phyloP scores from a whole-genome alignment of 352 stramenopile genomes.

The Aphanomyces cochlioides region DNA sequence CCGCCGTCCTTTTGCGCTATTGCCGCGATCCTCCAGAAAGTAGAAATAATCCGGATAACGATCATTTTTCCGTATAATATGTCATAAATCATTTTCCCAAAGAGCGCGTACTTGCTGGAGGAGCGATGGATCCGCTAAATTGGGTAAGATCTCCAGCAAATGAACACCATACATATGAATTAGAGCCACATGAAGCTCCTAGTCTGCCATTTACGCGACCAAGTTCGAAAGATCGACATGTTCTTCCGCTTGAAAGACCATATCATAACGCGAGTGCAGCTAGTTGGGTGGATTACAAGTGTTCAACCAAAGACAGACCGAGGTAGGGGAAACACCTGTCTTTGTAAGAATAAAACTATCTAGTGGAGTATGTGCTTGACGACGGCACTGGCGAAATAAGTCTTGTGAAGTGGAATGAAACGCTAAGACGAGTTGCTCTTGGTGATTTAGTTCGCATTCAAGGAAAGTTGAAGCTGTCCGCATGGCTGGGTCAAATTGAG shows the following conservation, averaged over 20 bases:
- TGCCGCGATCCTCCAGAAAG: slow-evolving; percentile 5
- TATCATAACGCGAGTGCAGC: slow-evolving; percentile 68
- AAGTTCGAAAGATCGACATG: slow-evolving; percentile 5
- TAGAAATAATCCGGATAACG: background rate
- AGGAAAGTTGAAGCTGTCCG: slow-evolving; percentile 56
- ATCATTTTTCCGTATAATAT: background rate
- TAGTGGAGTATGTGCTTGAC: slow-evolving; percentile 71
- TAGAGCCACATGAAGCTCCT: slow-evolving; percentile 72
- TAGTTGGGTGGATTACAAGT: slow-evolving; percentile 55
- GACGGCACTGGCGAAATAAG: slow-evolving; percentile 70
- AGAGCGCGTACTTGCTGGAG: background rate
- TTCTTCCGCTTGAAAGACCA: slow-evolving; percentile 49
- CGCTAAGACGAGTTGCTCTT: slow-evolving; percentile 32
- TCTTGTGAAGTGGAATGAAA: slow-evolving; percentile 23
- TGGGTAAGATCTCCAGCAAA: slow-evolving; percentile 41
- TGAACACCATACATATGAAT: background rate
- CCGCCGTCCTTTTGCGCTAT: slow-evolving; percentile 12
- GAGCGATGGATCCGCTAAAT: slow-evolving; percentile 41
- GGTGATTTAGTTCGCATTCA: slow-evolving; percentile 71
- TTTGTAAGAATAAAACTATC: background rate
- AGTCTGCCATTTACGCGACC: slow-evolving; percentile 39
- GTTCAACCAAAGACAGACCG: slow-evolving; percentile 50
- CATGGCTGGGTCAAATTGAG: background rate
- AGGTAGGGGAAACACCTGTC: slow-evolving; percentile 34
- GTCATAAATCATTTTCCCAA: background rate